Evolutionary conservation across 805 yeast species (phyloP).

Genomic region (Kazachstania kunashirensis): DNA sequence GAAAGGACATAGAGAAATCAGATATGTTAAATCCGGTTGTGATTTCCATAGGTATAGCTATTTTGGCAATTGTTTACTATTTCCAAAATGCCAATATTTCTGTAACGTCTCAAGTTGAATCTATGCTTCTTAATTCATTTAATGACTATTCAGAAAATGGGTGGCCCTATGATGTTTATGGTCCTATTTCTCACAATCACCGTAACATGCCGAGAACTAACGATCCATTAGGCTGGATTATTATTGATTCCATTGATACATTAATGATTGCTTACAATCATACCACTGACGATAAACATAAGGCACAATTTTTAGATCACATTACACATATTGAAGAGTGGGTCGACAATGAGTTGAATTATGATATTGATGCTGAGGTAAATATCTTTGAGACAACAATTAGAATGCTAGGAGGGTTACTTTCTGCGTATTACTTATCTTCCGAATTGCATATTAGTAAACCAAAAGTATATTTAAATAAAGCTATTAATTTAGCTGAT

Average conservation of each 20-base stretch:
- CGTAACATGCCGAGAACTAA: slow-evolving; percentile 61
- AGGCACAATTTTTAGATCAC: slow-evolving; percentile 39
- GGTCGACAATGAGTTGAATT: slow-evolving; percentile 61
- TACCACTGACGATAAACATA: slow-evolving; percentile 8
- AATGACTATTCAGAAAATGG: slow-evolving; percentile 56
- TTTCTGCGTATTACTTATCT: slow-evolving; percentile 63
- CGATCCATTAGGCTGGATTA: slow-evolving; percentile 82
- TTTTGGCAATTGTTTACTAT: slow-evolving; percentile 6
- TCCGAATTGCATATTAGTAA: slow-evolving; percentile 34
- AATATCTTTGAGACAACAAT: slow-evolving; percentile 91
- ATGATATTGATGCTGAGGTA: slow-evolving; percentile 63
- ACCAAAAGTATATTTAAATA: slow-evolving; percentile 47
- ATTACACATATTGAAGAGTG: slow-evolving; percentile 56
- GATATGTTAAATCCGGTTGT: slow-evolving; percentile 2
- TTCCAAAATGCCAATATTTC: background rate
- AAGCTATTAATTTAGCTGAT: slow-evolving; percentile 73
- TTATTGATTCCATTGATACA: slow-evolving; percentile 81
- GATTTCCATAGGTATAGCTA: slow-evolving; percentile 6
- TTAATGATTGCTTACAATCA: slow-evolving; percentile 61
- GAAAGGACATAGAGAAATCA: too few species aligned
- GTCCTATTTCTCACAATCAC: slow-evolving; percentile 54
- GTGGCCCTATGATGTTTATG: slow-evolving; percentile 77
- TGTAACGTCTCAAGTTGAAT: slow-evolving; percentile 37
- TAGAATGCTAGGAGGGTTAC: slow-evolving; percentile 86
- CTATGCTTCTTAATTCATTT: slow-evolving; percentile 73